These are phyloP conservation scores for Dimocarpus longan DNA, from an alignment of 345 rosid species.

Conservation along the genomic window DNA sequence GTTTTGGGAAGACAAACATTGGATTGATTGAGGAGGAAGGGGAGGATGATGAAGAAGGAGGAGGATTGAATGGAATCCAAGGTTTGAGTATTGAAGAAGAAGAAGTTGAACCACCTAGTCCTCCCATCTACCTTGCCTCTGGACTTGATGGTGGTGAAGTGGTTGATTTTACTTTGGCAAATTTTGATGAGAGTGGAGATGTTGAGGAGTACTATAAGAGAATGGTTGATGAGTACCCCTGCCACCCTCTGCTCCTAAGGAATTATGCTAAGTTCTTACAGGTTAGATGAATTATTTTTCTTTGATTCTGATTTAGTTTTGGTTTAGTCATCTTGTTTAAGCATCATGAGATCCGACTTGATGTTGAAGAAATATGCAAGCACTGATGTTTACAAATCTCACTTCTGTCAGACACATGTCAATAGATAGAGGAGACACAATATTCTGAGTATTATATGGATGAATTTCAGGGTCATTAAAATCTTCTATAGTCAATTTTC, in stretches of 20 bases:
- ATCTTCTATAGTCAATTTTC: neutral
- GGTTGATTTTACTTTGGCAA: slow-evolving; percentile 36
- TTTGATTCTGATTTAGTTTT: slow-evolving; percentile 6
- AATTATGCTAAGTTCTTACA: slow-evolving; percentile 76
- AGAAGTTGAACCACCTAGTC: slow-evolving; percentile 52
- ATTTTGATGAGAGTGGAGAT: slow-evolving; percentile 45
- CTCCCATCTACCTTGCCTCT: slow-evolving; percentile 69
- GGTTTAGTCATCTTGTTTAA: neutral
- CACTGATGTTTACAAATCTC: neutral
- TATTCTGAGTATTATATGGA: neutral
- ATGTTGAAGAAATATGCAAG: neutral
- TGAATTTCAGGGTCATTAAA: neutral
- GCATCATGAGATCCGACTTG: neutral
- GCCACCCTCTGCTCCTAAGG: slow-evolving; percentile 67
- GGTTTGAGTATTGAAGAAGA: slow-evolving; percentile 29
- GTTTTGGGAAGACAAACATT: slow-evolving; percentile 43
- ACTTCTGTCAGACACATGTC: neutral
- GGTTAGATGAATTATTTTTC: slow-evolving; percentile 35
- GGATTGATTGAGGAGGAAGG: slow-evolving; percentile 46
- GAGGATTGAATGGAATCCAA: slow-evolving; percentile 12
- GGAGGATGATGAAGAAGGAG: slow-evolving; percentile 29
- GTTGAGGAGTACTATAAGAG: slow-evolving; percentile 51
- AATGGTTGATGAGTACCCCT: slow-evolving; percentile 71
- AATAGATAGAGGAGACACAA: neutral
- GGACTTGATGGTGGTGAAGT: slow-evolving; percentile 43